phyloP scores from a whole-genome alignment of 805 yeast genomes.

The Zygosaccharomyces bailii region DNA sequence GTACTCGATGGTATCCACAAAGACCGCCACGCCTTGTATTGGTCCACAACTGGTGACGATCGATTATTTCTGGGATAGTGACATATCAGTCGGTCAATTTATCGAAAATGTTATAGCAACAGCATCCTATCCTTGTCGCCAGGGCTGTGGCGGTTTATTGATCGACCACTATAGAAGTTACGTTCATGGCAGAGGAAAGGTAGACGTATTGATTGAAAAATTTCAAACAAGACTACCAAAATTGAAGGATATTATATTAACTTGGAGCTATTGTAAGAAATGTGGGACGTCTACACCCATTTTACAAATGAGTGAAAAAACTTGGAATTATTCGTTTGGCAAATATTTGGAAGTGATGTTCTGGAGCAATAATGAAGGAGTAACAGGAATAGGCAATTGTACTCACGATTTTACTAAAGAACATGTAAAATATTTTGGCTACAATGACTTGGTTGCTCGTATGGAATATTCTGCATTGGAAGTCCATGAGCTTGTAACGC shows the following conservation, averaged over 20 bases:
- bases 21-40: slow-evolving; percentile 84
- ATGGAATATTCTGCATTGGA: slow-evolving; percentile 76
- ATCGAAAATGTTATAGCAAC: slow-evolving; percentile 74
- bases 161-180: slow-evolving; percentile 79
- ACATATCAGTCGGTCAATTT: slow-evolving; percentile 83
- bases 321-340: slow-evolving; percentile 91
- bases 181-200: slow-evolving; percentile 81
- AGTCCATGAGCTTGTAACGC: slow-evolving; percentile 73
- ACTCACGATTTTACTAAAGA: slow-evolving; percentile 76
- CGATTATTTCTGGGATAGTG: slow-evolving; percentile 88
- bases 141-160: slow-evolving; percentile 71
- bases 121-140: slow-evolving; percentile 66
- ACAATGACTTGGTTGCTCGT: slow-evolving; percentile 70
- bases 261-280: slow-evolving; percentile 88
- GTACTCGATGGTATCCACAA: slow-evolving; percentile 77
- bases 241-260: slow-evolving; percentile 62
- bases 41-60: slow-evolving; percentile 86
- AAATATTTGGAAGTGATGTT: slow-evolving; percentile 84
- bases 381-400: slow-evolving; percentile 64
- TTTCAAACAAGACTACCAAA: slow-evolving; percentile 56
- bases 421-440: slow-evolving; percentile 81
- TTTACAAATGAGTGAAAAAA: slow-evolving; percentile 74
- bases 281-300: slow-evolving; percentile 77
- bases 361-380: slow-evolving; percentile 58
- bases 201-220: slow-evolving; percentile 71